Base-by-base conservation (phyloP, 2,329 filamentous ascomycete genomes). In the Penicillium hesseltinei region DNA sequence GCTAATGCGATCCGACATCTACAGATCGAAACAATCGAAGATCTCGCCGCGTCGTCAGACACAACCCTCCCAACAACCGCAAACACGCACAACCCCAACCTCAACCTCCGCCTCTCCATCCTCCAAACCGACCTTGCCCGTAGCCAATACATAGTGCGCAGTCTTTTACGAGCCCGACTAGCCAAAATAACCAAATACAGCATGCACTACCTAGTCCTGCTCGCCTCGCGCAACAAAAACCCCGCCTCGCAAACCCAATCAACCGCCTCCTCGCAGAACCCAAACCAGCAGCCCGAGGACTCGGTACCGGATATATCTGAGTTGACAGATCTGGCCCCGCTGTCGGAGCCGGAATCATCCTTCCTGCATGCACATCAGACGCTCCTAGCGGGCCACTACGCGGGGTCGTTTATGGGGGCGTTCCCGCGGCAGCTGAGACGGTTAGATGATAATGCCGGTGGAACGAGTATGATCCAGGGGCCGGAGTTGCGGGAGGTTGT, bases 81-180 rank as follows among this genome's bases (percentile, higher is more conserved):
- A 13, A 89, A 89, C 61, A 87, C 90, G 70, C 89, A 92, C 85
- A 92, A 96, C 69, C 89, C 92, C 46, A 92, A 90, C 74, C 88
- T 90, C 62, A 97, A 96, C 73, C 96, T 99, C 73, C 86, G 87
- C 60, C 87, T 97, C 69, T 96, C 97, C 48, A 89, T 99, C 61
- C 87, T 97, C 54, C 94, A 99, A 79, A 97, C 95, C 7, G 94
- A 99, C 77, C 84, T 99, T 54, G 92, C 97, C 73, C 83, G 94
- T 45, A 95, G 90, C 77, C 96, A 96, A 77, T 99, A 92, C 70
- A 82, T 99, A 23, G 84, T 97, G 19, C 84, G 94, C 59, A 89
- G 89, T 63, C 88, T 93, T 63, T 76, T 99, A 55, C 84, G 95
- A 52, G 87, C 90, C 10, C 83, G 94, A n/a, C 87, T 97, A 56